phyloP scores from a whole-genome alignment of 2,329 filamentous ascomycete species.

The Fusarium sulawesiense region DNA sequence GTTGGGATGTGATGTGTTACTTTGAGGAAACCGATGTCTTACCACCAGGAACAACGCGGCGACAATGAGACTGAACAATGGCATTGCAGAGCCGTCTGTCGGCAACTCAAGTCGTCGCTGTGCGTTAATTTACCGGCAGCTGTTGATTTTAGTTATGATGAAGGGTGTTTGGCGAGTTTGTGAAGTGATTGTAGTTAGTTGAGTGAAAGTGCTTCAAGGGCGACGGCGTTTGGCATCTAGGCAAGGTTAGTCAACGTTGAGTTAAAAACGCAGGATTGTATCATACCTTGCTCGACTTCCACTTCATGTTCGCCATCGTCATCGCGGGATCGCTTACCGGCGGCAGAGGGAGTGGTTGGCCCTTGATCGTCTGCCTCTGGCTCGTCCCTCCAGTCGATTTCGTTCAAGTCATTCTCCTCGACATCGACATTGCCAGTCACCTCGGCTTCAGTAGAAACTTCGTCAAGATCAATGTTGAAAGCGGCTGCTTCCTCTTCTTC shows the following conservation, averaged over 20 bases:
- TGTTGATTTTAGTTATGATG: constrained; percentile 18
- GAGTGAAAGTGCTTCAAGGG: constrained; percentile 42
- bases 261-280: not conserved
- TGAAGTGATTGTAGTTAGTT: constrained; percentile 34
- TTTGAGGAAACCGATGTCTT: constrained; percentile 34
- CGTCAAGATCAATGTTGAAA: constrained; percentile 40
- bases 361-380: constrained; percentile 39
- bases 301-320: constrained; percentile 47
- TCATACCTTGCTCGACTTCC: constrained; percentile 51
- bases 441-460: constrained; percentile 36
- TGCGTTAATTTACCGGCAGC: constrained; percentile 16
- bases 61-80: constrained; percentile 7
- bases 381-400: constrained; percentile 50
- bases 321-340: constrained; percentile 46
- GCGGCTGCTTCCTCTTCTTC: constrained; percentile 48
- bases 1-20: constrained; percentile 8
- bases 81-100: not conserved
- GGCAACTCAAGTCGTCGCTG: not conserved
- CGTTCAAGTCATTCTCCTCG: constrained; percentile 40
- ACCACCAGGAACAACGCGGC: constrained; percentile 36
- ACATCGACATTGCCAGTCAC: constrained; percentile 35
- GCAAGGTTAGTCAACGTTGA: constrained; percentile 46
- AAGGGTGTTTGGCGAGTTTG: constrained; percentile 16
- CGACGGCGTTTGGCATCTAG: constrained; percentile 65
- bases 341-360: constrained; percentile 34